Evolutionary conservation across 371 early-diverging fungal genomes (phyloP), one percentile per base, ranked within the genome.

Genomic region (Mortierella sp.): DNA sequence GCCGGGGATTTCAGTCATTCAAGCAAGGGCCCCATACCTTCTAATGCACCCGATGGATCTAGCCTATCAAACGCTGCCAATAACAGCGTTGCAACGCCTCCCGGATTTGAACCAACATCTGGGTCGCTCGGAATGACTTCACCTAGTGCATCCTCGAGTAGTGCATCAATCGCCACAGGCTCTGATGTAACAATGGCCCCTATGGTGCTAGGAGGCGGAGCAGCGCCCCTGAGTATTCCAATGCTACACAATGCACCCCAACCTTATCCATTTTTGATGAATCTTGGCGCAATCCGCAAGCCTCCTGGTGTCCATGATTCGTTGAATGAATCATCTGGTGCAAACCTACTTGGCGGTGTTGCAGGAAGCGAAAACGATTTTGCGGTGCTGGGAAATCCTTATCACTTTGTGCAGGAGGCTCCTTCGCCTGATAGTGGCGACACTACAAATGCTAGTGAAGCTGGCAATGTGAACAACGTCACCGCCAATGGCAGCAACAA

Each of bases 281-380:
- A 62, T n/a, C 60, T 75, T 3, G 76, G 76, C 0, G 66, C 75
- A 1, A 71, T 75, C 26, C 64, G 76, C 3, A 75, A 75, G 29
- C 66, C 71, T 3, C 46, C 59, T 59, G 45, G 43, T 6, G 47
- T 18, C 19, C 60, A 64, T 37, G 52, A 61, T 23, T 55, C 53
- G 1, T 15, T 52, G 46, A 51, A 47, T 57, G 68, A 68, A 2
- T 56, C 56, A 4, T 51, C 67, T 52, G 14, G 26, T 55, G 30
- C 50, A 57, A 26, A 37, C 1, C 12, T 2, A 37, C 21, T 52
- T 50, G 23, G 6, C 55, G 26, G 15, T 5, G 7, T 25, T n/a
- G 26, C 25, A 58, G 30, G 60, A 29, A 28, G 57, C 30, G 18
- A 25, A 25, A 56, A 25, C 28, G 28, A 18, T 18, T 11, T 11